Conservation (phyloP, 768 basidiomycete species). For the Hypholoma sublateritium region DNA sequence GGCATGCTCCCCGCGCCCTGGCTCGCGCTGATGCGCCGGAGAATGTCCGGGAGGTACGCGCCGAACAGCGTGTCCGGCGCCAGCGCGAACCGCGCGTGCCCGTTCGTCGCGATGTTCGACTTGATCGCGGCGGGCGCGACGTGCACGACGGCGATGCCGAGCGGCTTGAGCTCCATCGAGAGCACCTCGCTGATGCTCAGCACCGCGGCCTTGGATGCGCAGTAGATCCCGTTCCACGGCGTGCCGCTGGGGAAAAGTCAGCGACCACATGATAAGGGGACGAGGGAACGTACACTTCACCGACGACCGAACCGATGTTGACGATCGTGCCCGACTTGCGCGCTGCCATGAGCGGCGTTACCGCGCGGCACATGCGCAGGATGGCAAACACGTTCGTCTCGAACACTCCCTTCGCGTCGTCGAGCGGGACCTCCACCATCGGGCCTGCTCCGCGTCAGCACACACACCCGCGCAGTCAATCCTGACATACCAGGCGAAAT, state of each 20-base stretch:
- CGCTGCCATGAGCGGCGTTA: conserved; percentile 72
- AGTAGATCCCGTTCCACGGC: conserved; percentile 64
- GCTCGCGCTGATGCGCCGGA: conserved; percentile 55
- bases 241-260: conserved; percentile 32
- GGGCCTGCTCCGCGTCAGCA: conserved; percentile 33
- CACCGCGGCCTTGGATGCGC: conserved; percentile 37
- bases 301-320: conserved; percentile 73
- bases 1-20: conserved; percentile 50
- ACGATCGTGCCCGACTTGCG: conserved; percentile 63
- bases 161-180: conserved; percentile 71
- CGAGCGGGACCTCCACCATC: conserved; percentile 54
- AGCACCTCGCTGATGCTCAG: conserved; percentile 61
- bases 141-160: conserved; percentile 69
- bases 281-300: conserved; percentile 47
- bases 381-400: conserved; percentile 67
- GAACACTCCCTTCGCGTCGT: conserved; percentile 51
- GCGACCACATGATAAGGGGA: neutral
- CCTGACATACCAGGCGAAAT: conserved; percentile 38
- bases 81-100: conserved; percentile 39
- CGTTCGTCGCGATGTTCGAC: conserved; percentile 66
- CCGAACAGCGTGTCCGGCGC: conserved; percentile 56
- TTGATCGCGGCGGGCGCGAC: conserved; percentile 64
- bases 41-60: conserved; percentile 50
- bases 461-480: neutral
- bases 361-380: conserved; percentile 58